These are phyloP conservation scores for sorghum (Sorghum bicolor) DNA, from an alignment of 176 grass and related monocot species.

Conservation along the genomic window Sorghum_bicolor_NCBIv3 NC_012877.2:52390501-52391000, in stretches of 20 bases:
- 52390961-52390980: slow-evolving; percentile 52
- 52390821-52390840: slow-evolving; percentile 46
- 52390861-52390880: slow-evolving; percentile 49
- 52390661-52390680: slow-evolving; percentile 73
- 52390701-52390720: slow-evolving; percentile 65
- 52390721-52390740: slow-evolving; percentile 66
- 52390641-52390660: slow-evolving; percentile 75
- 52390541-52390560: slow-evolving; percentile 58
- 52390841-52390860: slow-evolving; percentile 56
- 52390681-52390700: slow-evolving; percentile 92
- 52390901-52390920: slow-evolving; percentile 38
- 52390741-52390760: slow-evolving; percentile 78
- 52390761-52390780: slow-evolving; percentile 81
- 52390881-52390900: slow-evolving; percentile 60
- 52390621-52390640: slow-evolving; percentile 68
- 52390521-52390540: slow-evolving; percentile 84
- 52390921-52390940: slow-evolving; percentile 49
- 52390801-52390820: slow-evolving; percentile 30
- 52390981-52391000: slow-evolving; percentile 50
- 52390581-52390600: slow-evolving; percentile 75
- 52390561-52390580: slow-evolving; percentile 66
- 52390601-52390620: slow-evolving; percentile 81
- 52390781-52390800: slow-evolving; percentile 55
- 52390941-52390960: slow-evolving; percentile 51
- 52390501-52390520: slow-evolving; percentile 26